Evolutionary conservation across 2,329 filamentous ascomycete species (phyloP).

Genomic region (Sporothrix protearum): DNA sequence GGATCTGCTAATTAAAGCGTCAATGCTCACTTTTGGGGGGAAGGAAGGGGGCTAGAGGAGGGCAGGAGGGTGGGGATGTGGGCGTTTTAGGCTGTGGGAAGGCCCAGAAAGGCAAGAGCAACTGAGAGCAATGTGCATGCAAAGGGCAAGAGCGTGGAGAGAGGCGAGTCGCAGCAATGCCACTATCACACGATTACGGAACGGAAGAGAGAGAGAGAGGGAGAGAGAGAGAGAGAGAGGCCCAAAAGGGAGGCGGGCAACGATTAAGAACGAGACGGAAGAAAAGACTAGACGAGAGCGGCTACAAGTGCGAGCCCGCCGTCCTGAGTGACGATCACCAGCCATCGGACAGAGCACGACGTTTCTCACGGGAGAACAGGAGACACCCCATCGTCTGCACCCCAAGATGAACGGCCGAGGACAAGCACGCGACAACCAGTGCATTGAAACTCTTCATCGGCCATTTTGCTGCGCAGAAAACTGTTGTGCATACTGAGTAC

Average conservation of each 20-base stretch:
- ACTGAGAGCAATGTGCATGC: not conserved
- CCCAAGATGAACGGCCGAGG: conserved; percentile 5
- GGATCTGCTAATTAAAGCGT: conserved; percentile 21
- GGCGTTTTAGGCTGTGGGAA: not conserved
- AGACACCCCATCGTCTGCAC: not conserved
- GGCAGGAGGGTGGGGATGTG: not conserved
- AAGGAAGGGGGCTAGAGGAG: not conserved
- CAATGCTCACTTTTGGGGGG: conserved; percentile 9
- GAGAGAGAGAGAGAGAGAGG: not conserved
- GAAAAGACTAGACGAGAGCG: conserved; percentile 1
- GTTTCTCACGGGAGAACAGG: not conserved
- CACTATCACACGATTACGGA: not conserved
- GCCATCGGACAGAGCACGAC: not conserved
- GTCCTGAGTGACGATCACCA: not conserved
- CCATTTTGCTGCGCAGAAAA: not conserved
- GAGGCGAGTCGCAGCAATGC: not conserved
- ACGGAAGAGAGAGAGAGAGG: not conserved
- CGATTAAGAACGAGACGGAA: not conserved
- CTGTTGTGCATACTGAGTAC: too few relatives aligned
- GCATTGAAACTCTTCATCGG: not conserved
- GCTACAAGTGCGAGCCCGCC: not conserved
- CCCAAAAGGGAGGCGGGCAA: not conserved
- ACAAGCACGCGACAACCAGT: not conserved
- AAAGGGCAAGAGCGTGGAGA: not conserved
- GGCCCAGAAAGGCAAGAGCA: conserved; percentile 6